Percentiles rank a stretch among this genome's conserved stretches.
Evolutionary conservation across 495 filamentous ascomycete species (phyloP).

Genomic region (Aspergillus nidulans): DNA sequence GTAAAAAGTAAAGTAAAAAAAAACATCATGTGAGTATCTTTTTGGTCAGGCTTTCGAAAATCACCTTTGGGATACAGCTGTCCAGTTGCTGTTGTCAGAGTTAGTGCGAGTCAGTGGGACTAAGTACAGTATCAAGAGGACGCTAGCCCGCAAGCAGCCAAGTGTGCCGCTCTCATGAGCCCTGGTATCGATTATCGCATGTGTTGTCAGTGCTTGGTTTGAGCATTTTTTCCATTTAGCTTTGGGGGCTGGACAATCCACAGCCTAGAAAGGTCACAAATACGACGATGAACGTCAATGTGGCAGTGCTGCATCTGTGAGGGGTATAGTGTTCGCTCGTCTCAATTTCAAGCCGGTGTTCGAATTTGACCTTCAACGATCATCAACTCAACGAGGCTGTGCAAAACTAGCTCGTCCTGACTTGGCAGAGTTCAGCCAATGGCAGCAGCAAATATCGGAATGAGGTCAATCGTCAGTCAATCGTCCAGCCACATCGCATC

Average conservation of each 20-base stretch:
- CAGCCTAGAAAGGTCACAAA: neutral
- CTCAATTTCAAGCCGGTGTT: neutral
- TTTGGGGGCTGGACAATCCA: neutral
- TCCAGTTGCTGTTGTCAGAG: too few species aligned
- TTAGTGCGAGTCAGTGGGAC: neutral
- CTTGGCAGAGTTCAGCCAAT: neutral
- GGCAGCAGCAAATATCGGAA: neutral
- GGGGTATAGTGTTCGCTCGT: neutral
- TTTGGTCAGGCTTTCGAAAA: too few species aligned
- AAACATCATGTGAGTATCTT: too few species aligned
- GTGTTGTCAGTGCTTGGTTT: neutral
- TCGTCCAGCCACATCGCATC: neutral
- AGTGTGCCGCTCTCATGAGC: neutral
- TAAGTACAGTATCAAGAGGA: neutral
- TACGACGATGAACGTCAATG: neutral
- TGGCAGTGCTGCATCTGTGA: neutral
- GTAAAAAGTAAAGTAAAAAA: too few species aligned
- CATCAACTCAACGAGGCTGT: neutral
- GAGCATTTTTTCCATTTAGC: slow-evolving; percentile 1
- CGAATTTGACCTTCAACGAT: too few species aligned
- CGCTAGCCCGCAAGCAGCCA: neutral
- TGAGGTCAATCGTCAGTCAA: neutral
- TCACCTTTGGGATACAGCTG: too few species aligned
- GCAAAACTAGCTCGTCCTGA: neutral
- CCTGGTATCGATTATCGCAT: neutral